Percentiles rank a stretch among this genome's conserved stretches.
phyloP scores from a whole-genome alignment of 208 protist genomes.

The Trypanosoma melophagium region DNA sequence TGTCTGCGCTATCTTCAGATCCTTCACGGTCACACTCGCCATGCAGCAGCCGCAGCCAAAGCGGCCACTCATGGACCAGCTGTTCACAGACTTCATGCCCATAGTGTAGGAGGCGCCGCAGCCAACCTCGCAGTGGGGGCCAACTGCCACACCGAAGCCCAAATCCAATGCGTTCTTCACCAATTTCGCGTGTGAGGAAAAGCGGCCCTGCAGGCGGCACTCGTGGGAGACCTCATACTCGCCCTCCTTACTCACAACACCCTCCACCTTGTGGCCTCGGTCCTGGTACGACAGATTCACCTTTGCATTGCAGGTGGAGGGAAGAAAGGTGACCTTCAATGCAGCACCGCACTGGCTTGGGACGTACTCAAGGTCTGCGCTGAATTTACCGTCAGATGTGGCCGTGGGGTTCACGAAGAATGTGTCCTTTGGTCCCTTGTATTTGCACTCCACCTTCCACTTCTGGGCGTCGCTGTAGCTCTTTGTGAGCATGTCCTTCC shows the following conservation, averaged over 20 bases:
- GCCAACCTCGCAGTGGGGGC: constrained; percentile 57
- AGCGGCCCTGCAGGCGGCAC: constrained; percentile 35
- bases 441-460: constrained; percentile 82
- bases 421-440: constrained; percentile 60
- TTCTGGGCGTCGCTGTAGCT: constrained; percentile 43
- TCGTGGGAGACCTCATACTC: constrained; percentile 53
- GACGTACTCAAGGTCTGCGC: constrained; percentile 63
- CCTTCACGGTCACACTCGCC: constrained; percentile 52
- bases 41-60: constrained; percentile 43
- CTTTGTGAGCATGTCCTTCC: constrained; percentile 75
- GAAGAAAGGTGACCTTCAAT: constrained; percentile 55
- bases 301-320: constrained; percentile 37
- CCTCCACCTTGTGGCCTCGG: constrained; percentile 63
- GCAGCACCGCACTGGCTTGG: constrained; percentile 33
- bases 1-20: constrained; percentile 48
- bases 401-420: constrained; percentile 65
- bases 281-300: constrained; percentile 41
- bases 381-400: constrained; percentile 37
- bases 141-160: constrained; percentile 56
- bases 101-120: constrained; percentile 55
- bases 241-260: constrained; percentile 4
- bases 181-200: constrained; percentile 72
- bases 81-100: constrained; percentile 46
- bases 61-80: constrained; percentile 65
- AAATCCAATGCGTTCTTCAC: constrained; percentile 53